Conservation (phyloP, 2,329 filamentous ascomycete genomes). For the Thielaviopsis ethacetica region DNA sequence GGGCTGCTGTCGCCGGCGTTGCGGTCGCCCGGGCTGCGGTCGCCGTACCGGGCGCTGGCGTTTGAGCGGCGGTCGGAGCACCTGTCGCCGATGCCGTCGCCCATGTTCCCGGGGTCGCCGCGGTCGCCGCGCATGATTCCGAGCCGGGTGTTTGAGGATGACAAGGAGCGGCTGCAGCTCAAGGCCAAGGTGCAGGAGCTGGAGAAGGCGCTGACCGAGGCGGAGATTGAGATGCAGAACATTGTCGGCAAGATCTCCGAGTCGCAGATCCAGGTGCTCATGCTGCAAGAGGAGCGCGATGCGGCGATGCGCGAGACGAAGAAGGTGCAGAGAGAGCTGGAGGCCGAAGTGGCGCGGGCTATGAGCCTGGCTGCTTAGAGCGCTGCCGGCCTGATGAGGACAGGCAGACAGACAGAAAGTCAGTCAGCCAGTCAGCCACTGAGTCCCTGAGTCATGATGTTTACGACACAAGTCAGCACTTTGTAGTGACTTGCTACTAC, state of each 20-base stretch:
- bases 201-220: constrained; percentile 47
- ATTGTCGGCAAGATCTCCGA: constrained; percentile 66
- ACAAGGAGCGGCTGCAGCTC: constrained; percentile 57
- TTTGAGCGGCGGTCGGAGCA: constrained; percentile 8
- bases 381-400: neutral
- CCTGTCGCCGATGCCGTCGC: constrained; percentile 20
- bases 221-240: constrained; percentile 65
- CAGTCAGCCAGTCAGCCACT: neutral
- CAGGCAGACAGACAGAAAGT: too few relatives aligned
- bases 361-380: constrained; percentile 5
- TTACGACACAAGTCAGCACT: neutral
- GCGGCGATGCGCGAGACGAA: constrained; percentile 57
- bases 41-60: neutral
- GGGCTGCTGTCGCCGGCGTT: constrained; percentile 19
- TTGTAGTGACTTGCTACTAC: neutral
- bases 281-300: constrained; percentile 60
- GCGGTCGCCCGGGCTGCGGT: constrained; percentile 13
- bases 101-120: constrained; percentile 21
- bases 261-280: constrained; percentile 69
- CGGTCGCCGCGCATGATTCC: constrained; percentile 34
- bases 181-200: constrained; percentile 69
- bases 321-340: constrained; percentile 49
- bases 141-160: constrained; percentile 53
- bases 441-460: neutral
- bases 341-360: constrained; percentile 33